Evolutionary conservation across 768 basidiomycete genomes (phyloP), one percentile per base, ranked within the genome.

Genomic region (Imleria badia): DNA sequence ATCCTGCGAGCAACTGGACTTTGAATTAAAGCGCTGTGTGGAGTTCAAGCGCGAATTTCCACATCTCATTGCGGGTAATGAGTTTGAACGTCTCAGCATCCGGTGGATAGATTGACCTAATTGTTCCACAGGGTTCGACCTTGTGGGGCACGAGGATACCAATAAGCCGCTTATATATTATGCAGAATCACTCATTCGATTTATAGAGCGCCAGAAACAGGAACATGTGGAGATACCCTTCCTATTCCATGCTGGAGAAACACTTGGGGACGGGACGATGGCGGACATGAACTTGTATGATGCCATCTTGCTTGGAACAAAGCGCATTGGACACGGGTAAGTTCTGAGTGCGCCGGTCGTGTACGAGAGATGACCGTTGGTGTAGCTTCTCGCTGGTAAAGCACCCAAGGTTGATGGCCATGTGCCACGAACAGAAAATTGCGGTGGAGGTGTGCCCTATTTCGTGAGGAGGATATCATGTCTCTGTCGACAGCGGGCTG

Each of bases 81-180:
- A 7, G 26, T 17, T 15, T 2, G 11, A 17, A 36, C 5, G 14
- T 45, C n/a, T 38, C 6, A 2, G 15, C 8, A 14, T 15, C 15
- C 26, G 26, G 10, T 2, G 13, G 20, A 13, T 42, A 29, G 14
- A 34, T 23, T 19, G 41, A 42, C 29, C 17, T 5, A 22, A 40
- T 31, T 34, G 5, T 33, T 36, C 44, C 23, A 30, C 42, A 74
- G 78, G 76, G 3, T 81, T 81, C 54, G 80, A 81, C 62, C 69
- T 80, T 29, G 80, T 81, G 30, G 78, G 78, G n/a, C 31, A 85
- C 44, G 89, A 91, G 63, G 84, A 90, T 63, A 71, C 69, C 7
- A 26, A 26, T 26, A 26, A 6, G 26, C 26, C 26, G 6, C 79
- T 78, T n/a, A 67, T 68, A 31, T 35, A 75, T 56, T 80, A 79